These are phyloP conservation scores for Bremia lactucae DNA, from an alignment of 352 stramenopile genomes.

Conservation along the genomic window DNA sequence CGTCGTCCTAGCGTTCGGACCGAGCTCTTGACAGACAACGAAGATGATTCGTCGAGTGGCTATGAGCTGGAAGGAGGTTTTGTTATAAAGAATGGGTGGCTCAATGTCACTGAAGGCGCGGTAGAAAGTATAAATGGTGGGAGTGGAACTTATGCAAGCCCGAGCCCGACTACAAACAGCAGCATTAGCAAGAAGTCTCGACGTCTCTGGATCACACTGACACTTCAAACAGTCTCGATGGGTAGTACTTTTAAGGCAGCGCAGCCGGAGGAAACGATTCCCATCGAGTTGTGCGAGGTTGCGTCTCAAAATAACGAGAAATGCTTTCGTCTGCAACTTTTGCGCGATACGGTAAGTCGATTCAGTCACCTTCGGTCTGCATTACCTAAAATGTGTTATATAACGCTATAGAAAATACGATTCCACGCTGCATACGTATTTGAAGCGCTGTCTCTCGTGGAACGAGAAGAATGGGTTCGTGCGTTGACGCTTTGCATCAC, in stretches of 20 bases:
- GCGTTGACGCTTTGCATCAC: conserved; percentile 68
- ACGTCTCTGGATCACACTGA: conserved; percentile 72
- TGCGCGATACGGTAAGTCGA: conserved; percentile 14
- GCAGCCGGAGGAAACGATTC: conserved; percentile 56
- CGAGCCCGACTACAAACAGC: conserved; percentile 8
- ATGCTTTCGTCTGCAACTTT: conserved; percentile 48
- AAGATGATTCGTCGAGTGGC: conserved; percentile 48
- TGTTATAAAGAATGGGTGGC: conserved; percentile 82
- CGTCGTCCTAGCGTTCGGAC: conserved; percentile 49
- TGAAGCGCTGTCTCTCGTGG: conserved; percentile 42
- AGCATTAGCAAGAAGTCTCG: conserved; percentile 25
- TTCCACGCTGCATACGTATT: conserved; percentile 48
- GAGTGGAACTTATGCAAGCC: conserved; percentile 1
- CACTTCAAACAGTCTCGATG: conserved; percentile 57
- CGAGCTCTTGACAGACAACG: conserved; percentile 50
- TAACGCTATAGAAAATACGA: conserved; percentile 12
- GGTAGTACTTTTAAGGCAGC: conserved; percentile 50
- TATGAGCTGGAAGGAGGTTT: conserved; percentile 60
- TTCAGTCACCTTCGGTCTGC: not conserved
- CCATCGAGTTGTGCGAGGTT: conserved; percentile 47
- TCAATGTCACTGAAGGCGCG: conserved; percentile 48
- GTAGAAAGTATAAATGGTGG: conserved; percentile 3
- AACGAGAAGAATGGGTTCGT: conserved; percentile 77
- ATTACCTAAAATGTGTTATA: not conserved
- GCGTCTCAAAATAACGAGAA: conserved; percentile 37